Evolutionary conservation across 139 green algal species (phyloP).

Genomic region (Protoeuglena noctilucae): DNA sequence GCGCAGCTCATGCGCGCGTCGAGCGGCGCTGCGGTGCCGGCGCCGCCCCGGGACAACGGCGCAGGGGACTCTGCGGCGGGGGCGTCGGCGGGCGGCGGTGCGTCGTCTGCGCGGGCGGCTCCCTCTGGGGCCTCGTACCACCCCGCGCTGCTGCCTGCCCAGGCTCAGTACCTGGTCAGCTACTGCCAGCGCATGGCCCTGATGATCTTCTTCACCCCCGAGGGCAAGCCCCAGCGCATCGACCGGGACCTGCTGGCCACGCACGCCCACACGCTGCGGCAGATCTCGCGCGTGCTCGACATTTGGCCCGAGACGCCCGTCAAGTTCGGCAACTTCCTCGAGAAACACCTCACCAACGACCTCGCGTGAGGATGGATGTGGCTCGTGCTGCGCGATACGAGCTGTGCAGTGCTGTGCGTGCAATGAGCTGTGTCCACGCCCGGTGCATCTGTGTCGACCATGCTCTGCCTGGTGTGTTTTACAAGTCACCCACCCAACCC

Average conservation of each 20-base stretch:
- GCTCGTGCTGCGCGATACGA: no score
- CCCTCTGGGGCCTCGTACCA: background rate
- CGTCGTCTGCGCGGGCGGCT: background rate
- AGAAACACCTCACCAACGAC: conserved; percentile 32
- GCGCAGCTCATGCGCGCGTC: conserved; percentile 1
- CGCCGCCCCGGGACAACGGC: background rate
- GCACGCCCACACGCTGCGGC: conserved; percentile 21
- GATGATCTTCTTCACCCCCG: no score
- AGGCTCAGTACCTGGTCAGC: background rate
- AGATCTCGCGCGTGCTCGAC: conserved; percentile 22
- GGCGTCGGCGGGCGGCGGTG: background rate
- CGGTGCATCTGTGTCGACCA: no score
- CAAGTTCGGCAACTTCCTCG: conserved; percentile 63
- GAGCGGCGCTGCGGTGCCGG: background rate
- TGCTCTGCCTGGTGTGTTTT: no score
- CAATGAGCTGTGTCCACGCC: no score
- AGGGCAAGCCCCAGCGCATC: no score
- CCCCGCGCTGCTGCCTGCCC: background rate
- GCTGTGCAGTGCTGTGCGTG: no score
- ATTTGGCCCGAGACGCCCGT: conserved; percentile 33
- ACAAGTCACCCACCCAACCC: no score
- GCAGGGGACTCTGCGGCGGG: background rate
- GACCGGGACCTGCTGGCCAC: conserved; percentile 38
- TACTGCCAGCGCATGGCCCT: no score
- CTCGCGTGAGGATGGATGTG: background rate